Base-by-base conservation (phyloP, 2,329 filamentous ascomycete species). In the Colletotrichum caudatum region DNA sequence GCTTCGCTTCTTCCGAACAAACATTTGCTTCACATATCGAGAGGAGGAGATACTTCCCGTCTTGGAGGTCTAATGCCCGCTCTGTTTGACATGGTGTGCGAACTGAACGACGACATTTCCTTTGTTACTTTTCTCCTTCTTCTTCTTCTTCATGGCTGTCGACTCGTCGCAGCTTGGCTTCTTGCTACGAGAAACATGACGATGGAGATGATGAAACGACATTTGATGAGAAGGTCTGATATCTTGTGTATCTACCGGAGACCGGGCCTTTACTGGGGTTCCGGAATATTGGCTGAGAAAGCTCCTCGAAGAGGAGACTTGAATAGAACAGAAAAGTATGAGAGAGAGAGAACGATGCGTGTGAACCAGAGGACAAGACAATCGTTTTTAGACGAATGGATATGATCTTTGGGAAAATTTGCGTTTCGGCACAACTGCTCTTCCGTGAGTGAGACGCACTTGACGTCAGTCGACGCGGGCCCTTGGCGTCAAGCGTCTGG, bases 21-120 rank as follows among this genome's bases (percentile, higher is more conserved):
- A 72, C 61, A 71, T 63, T 71, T 71, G 62, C 70, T 72, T 72
- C 70, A 71, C 67, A 72, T 66, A 71, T 66, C 23, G 66, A 71
- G 35, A 61, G 57, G 50, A 48, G 33, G n/a, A 62, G 65, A 57
- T 44, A 50, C 33, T 46, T 46, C 46, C 39, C 33, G 61, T 66
- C 56, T 72, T 72, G 70, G 70, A 71, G 57, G 62, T 62, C 57
- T 70, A 66, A 66, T 71, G 53, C 41, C 62, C 26, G 53, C 56
- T 51, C 57, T 66, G 66, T 56, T 65, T 64, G 57, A 66, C 57
- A 72, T 51, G 23, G 50, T 63, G 61, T 54, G 62, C 61, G 67
- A 71, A 53, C 44, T 71, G 70, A 56, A 63, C 58, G 61, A 63
- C 58, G 44, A 33, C 26, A 53, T 53, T 12, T 44, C 46, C 26